Base-by-base conservation (phyloP, 495 filamentous ascomycete species). In the Cairneyella variabilis region DNA sequence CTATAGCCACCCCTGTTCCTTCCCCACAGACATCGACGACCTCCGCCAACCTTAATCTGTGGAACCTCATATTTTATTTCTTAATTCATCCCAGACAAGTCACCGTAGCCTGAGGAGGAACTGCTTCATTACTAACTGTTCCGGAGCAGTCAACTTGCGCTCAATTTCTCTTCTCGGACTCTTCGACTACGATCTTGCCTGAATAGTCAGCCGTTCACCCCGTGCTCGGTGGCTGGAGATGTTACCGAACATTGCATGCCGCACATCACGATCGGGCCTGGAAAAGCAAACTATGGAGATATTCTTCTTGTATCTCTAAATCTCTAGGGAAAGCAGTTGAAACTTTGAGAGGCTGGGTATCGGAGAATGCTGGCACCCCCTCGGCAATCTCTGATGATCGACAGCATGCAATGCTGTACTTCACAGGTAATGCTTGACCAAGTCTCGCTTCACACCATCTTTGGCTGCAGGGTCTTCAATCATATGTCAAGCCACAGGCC, bases 31-130 rank as follows among this genome's bases (percentile, higher is more conserved):
- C 8, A 40, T 16, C 7, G 17, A 40, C 10, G 37, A 20, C 8
- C 17, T n/a, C 20, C 44, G 25, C 41, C 43, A 49, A 54, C 51
- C 40, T 47, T 47, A 54, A 23, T 47, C 37, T 44, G 40, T 23
- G 11, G 36, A 26, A 54, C 51, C 18, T 22, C 42, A 39, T 54
- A 6, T 22, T 42, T 20, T 6, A 32, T 32, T 14, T 32, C 28
- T 32, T 32, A 14, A 32, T 32, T 14, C 14, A 32, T 7, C 6
- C 28, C 28, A 32, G 28, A 14, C 28, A 7, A 7, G 28, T 32
- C 14, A 32, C n/a, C n/a, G n/a, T n/a, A n/a, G n/a, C n/a, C n/a
- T n/a, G n/a, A n/a, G n/a, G n/a, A n/a, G n/a, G n/a, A n/a, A n/a
- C n/a, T n/a, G n/a, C n/a, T n/a, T n/a, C n/a, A n/a, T n/a, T n/a